Evolutionary conservation across 75 land plant species (phyloP).

Genomic region (Gnetum montanum): DNA sequence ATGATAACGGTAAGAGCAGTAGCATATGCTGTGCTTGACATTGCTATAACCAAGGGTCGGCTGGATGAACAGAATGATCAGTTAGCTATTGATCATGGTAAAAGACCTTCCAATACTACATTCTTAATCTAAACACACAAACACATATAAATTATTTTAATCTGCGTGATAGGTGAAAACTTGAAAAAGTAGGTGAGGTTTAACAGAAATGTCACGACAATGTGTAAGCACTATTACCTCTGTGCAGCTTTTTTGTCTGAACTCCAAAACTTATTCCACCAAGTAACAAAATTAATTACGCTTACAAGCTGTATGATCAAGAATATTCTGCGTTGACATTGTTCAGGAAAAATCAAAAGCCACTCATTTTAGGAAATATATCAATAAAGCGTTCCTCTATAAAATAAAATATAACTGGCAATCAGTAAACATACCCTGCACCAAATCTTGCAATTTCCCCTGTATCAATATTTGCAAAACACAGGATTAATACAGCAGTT

Average conservation of each 20-base stretch:
- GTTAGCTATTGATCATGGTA: no score
- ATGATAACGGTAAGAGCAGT: constrained; percentile 53
- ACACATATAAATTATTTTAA: background rate
- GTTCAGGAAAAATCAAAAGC: no score
- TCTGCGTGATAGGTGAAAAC: background rate
- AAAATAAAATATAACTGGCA: no score
- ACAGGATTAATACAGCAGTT: no score
- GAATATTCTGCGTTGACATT: constrained; percentile 35
- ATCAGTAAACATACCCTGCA: constrained; percentile 76
- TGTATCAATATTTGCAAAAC: constrained; percentile 24
- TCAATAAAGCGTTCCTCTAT: no score
- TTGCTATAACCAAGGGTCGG: constrained; percentile 36
- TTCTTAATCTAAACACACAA: constrained; percentile 7
- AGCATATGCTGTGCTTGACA: constrained; percentile 38
- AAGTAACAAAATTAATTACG: constrained; percentile 23
- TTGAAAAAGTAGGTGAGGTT: no score
- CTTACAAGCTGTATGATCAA: constrained; percentile 22
- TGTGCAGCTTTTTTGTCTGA: constrained; percentile 11
- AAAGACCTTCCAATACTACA: no score
- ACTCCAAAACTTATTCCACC: constrained; percentile 35
- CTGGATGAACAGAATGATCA: constrained; percentile 49
- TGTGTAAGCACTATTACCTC: constrained; percentile 25
- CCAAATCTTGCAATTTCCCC: constrained; percentile 85
- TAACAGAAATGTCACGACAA: no score
- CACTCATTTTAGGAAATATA: no score